phyloP scores from a whole-genome alignment of 768 basidiomycete genomes.

The Sistotremastrum niveocremeum region DNA sequence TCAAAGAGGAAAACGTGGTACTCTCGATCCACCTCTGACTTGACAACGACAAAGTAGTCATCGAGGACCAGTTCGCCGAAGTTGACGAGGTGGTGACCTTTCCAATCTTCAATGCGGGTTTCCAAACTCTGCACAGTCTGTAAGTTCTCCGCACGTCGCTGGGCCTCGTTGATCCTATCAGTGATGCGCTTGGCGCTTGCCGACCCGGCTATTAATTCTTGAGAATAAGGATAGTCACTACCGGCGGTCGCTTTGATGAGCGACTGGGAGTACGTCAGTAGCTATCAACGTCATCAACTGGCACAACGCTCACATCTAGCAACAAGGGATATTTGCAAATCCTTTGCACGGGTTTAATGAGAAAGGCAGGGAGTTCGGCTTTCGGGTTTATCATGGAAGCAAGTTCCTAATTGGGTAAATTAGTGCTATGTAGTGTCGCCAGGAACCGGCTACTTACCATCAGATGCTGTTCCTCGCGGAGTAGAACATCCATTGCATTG shows the following conservation, averaged over 20 bases:
- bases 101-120: conserved; percentile 93
- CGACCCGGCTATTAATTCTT: conserved; percentile 74
- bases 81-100: conserved; percentile 88
- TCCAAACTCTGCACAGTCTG: conserved; percentile 81
- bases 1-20: conserved; percentile 99
- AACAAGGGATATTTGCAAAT: conserved; percentile 97
- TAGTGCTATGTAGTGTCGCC: conserved; percentile 8
- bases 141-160: conserved; percentile 81
- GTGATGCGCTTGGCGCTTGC: conserved; percentile 87
- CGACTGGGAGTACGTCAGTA: conserved; percentile 30
- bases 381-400: conserved; percentile 81
- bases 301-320: conserved; percentile 53
- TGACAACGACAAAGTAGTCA: conserved; percentile 91
- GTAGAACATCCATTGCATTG: conserved; percentile 72
- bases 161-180: conserved; percentile 90
- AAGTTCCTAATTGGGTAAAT: conserved; percentile 37
- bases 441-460: conserved; percentile 40
- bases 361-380: conserved; percentile 87
- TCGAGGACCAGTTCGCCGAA: conserved; percentile 92
- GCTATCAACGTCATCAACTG: conserved; percentile 9
- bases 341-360: conserved; percentile 97
- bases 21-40: conserved; percentile 91
- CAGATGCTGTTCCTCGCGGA: conserved; percentile 75
- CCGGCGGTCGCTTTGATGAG: conserved; percentile 58
- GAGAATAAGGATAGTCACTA: conserved; percentile 51